Evolutionary conservation across 2,329 filamentous ascomycete genomes (phyloP), one percentile per base, ranked within the genome.

Genomic region (Cladophialophora psammophila): DNA sequence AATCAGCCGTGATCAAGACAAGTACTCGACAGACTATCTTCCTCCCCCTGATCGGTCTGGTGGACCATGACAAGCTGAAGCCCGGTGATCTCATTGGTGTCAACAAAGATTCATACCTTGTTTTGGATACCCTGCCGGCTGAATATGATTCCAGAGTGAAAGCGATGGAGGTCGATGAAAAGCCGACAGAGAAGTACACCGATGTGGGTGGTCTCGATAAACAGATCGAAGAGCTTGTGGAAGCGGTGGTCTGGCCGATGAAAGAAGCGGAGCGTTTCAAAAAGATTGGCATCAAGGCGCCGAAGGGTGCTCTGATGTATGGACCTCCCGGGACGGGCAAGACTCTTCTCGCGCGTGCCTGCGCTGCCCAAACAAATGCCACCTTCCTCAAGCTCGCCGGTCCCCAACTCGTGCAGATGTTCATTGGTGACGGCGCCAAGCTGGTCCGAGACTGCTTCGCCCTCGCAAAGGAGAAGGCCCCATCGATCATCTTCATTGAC

Each of bases 111-210:
- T 98, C 94, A 66, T 99, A 99, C 79, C 89, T 99, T 40, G 92
- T 99, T 72, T 87, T 99, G 65, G 96, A 99, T 78, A 99, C 95
- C 31, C 85, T 99, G 72, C 95, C 95, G 1, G 95, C 95, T 55
- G 96, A 99, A 80, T 99, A 99, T 77, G 95, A 99, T 78, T 98
- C 94, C 82, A 89, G 95, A 80, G 95, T 99, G 72, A 99, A 99
- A 85, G 96, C 96, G 40, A 99, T 99, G 95, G 96, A 99, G 84
- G 95, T 99, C 7, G 95, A 99, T 76, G 96, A 99, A 86, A 99
- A 99, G 86, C 96, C 95, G 9, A 98, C 94, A 45, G 95, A 99
- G 82, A 97, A 98, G 82, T 99, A 99, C 83, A 95, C 90, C 63
- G 95, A 99, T 82, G 96, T 99, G 13, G 95, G 95, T 82, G 95